phyloP scores from a whole-genome alignment of 495 filamentous ascomycete genomes.

The Annulohypoxylon stygium region DNA sequence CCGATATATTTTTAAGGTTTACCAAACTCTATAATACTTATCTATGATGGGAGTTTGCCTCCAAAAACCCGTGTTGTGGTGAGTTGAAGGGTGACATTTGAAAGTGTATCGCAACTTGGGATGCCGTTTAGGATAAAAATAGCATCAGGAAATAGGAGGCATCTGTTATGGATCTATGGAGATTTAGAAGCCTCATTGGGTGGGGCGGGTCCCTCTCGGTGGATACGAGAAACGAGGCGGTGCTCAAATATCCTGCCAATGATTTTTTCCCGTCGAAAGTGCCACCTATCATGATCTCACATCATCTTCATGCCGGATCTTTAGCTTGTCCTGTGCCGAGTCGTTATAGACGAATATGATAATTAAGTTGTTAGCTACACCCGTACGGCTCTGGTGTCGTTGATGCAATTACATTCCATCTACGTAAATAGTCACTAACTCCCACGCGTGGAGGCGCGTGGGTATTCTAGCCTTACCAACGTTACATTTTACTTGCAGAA shows the following conservation, averaged over 20 bases:
- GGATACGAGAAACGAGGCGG: constrained; percentile 42
- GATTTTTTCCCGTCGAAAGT: constrained; percentile 14
- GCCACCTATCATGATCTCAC: constrained; percentile 38
- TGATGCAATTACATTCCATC: neutral
- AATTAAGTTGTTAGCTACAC: neutral
- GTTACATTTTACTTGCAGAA: constrained; percentile 26
- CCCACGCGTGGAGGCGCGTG: neutral
- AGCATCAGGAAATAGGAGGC: constrained; percentile 38
- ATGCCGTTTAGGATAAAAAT: constrained; percentile 39
- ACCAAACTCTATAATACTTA: neutral
- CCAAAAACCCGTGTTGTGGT: neutral
- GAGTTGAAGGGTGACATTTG: neutral
- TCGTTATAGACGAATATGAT: neutral
- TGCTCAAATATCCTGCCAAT: constrained; percentile 15
- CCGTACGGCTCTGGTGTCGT: neutral
- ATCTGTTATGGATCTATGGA: constrained; percentile 27
- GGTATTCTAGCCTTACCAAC: constrained; percentile 20
- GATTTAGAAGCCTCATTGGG: constrained; percentile 40
- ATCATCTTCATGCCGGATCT: constrained; percentile 13
- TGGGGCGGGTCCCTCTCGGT: constrained; percentile 3
- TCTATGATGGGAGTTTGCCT: neutral
- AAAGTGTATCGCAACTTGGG: constrained; percentile 6
- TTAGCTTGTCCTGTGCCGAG: neutral
- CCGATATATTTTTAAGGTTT: neutral
- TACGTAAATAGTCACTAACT: neutral